Evolutionary conservation across 2,329 filamentous ascomycete species (phyloP), one percentile per base, ranked within the genome.

Genomic region (Aspergillus japonicus): DNA sequence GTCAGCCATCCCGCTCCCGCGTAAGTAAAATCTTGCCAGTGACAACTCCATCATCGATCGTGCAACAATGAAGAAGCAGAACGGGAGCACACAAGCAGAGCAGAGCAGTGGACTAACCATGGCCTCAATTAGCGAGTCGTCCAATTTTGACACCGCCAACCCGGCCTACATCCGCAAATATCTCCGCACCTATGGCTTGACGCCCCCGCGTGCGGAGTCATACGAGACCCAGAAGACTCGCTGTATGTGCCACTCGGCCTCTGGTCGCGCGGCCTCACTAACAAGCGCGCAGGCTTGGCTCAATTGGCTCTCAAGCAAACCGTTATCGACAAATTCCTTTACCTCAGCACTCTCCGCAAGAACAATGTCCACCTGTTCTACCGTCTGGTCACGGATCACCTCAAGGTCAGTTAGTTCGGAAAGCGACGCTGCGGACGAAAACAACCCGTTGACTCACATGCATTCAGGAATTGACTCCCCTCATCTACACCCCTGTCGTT

Each of bases 401-500:
- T 81, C 59, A 75, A 71, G 71, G 77, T 78, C 68, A 56, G 72
- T 10, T 35, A 3, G 59, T 10, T 35, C 33, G 33, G 58, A n/a
- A 35, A 11, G 39, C 50, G 58, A 54, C 44, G 52, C 59, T 29
- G 26, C 8, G 26, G 50, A 29, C 48, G 47, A 44, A 54, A 48
- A 44, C 49, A n/a, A 49, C 55, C 33, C 26, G 26, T 19, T 47
- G 60, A 62, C 58, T 68, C 60, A 68, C 54, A 49, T 48, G 62
- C 53, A 5, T 66, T 59, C 68, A 79, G 71, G 80, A 81, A 67
- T 68, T 81, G 65, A 81, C 80, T 16, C 80, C 80, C 53, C 69
- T 82, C 60, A 81, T 82, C 64, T 82, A 82, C 66, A 82, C 80
- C 50, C 80, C 80, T 5, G 78, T 80, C 26, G 80, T 99, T 70